Evolutionary conservation across 2,329 filamentous ascomycete species (phyloP), one percentile per base, ranked within the genome.

Genomic region (Paecilomyces niveus): DNA sequence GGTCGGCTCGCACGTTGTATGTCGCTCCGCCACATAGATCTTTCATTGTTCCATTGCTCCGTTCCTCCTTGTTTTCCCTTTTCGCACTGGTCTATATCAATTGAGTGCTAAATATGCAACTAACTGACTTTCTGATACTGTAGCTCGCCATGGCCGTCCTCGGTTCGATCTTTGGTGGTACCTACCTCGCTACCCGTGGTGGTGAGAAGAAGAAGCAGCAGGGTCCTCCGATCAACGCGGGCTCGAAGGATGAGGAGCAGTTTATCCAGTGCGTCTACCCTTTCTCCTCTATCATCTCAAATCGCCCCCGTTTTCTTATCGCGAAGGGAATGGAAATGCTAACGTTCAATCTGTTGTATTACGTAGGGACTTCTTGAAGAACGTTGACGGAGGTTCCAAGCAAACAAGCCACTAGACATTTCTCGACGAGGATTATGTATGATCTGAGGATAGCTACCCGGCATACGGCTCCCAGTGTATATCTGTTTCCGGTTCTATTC

Each of bases 221-320:
- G 61, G 75, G 75, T 60, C 85, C 85, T 57, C 82, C 84, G 50
- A 84, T 87, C 75, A 84, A 85, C 70, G 85, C 85, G 56, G 77
- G 78, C 68, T 86, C 82, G 77, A 85, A 85, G 75, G 85, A 87
- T 66, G 85, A 88, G 77, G 85, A 87, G 77, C 81, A 81, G 69
- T 88, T 87, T 74, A 85, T 88, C 70, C 82, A 86, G 85, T 88
- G 82, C 63, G 82, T 78, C 54, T 31, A 35, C 32, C 1, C 54
- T 31, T n/a, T 54, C 15, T 8, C 13, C 13, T 58, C 7, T 32
- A 24, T n/a, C 33, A 35, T n/a, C 13, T 11, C n/a, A 54, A 49
- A 61, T 18, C 6, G 5, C 24, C 31, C 4, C 11, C 5, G 13
- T 55, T n/a, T 33, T 54, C 18, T n/a, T 57, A 49, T 24, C 9